Evolutionary conservation across 2,329 filamentous ascomycete species (phyloP), one percentile per base, ranked within the genome.

Genomic region (Bipolaris bicolor): DNA sequence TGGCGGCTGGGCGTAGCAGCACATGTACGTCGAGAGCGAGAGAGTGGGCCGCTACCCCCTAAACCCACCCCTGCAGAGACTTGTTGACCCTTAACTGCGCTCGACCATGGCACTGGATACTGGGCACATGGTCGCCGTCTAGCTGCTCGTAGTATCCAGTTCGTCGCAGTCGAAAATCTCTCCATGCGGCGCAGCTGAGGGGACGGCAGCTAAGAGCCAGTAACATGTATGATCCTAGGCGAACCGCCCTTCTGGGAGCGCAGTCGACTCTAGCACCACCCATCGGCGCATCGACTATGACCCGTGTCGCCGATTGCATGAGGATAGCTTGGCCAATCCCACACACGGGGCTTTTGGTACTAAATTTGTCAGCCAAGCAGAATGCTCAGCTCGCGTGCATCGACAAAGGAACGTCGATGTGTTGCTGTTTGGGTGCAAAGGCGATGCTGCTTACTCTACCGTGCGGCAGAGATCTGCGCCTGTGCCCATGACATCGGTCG

Each of bases 131-230:
- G 24, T 29, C 31, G 15, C 20, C 24, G 31, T 39, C 40, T 52
- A 48, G 54, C 49, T 43, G 43, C n/a, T 31, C 36, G 31, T 29
- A 52, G 49, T 52, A 36, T 20, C 26, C 41, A 52, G 20, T 56
- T 56, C 6, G 48, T 29, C 53, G 33, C 39, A 26, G 34, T 33
- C 49, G 16, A 48, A 29, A 36, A 22, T 37, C n/a, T 55, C 31
- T 22, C 34, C 34, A 15, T 39, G 51, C 51, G 33, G 47, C 49
- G 48, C 43, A 47, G 45, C 52, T 45, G 33, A 52, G 44, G 34
- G 55, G 47, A 61, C 65, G 57, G 68, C 63, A 62, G 52, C 65
- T 63, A 67, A 58, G 57, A 55, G 47, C 52, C 56, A 61, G 61
- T 48, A 55, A 58, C 49, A 33, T 57, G 56, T 40, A 39, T 54